A percentile compares a stretch with the other conserved stretches of the same genome.
Evolutionary conservation across 176 grass and related monocot species (phyloP).

Genomic region (Triticum dicoccoides): DNA sequence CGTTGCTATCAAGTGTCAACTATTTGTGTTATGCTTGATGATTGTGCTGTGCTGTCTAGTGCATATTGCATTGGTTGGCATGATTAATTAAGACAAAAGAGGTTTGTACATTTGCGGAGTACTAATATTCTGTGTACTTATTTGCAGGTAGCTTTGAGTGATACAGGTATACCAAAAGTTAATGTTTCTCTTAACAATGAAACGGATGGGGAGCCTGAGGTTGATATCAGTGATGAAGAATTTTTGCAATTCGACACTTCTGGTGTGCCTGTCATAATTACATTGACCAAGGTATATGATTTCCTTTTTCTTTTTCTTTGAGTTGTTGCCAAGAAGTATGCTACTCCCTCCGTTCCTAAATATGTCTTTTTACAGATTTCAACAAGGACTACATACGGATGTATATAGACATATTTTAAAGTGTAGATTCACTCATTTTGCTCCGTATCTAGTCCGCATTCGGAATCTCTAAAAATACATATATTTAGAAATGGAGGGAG

Average conservation of each 20-base stretch:
- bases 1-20: neutral
- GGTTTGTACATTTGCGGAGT: neutral
- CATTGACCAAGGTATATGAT: slow-evolving; percentile 71
- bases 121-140: slow-evolving; percentile 11
- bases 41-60: neutral
- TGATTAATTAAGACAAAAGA: neutral
- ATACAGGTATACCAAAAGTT: slow-evolving; percentile 94
- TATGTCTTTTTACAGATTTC: too few species aligned
- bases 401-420: too few species aligned
- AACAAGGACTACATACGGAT: too few species aligned
- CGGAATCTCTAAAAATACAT: too few species aligned
- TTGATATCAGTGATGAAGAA: slow-evolving; percentile 82
- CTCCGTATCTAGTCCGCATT: too few species aligned
- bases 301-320: neutral
- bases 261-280: slow-evolving; percentile 79
- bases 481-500: too few species aligned
- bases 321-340: neutral
- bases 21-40: slow-evolving; percentile 4
- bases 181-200: slow-evolving; percentile 58
- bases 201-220: slow-evolving; percentile 73
- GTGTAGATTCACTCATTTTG: too few species aligned
- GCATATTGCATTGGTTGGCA: slow-evolving; percentile 1
- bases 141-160: slow-evolving; percentile 78
- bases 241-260: slow-evolving; percentile 96
- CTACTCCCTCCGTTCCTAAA: neutral